These are phyloP conservation scores for Begonia peltatifolia DNA, from an alignment of 306 rosid species.

Conservation along the genomic window DNA sequence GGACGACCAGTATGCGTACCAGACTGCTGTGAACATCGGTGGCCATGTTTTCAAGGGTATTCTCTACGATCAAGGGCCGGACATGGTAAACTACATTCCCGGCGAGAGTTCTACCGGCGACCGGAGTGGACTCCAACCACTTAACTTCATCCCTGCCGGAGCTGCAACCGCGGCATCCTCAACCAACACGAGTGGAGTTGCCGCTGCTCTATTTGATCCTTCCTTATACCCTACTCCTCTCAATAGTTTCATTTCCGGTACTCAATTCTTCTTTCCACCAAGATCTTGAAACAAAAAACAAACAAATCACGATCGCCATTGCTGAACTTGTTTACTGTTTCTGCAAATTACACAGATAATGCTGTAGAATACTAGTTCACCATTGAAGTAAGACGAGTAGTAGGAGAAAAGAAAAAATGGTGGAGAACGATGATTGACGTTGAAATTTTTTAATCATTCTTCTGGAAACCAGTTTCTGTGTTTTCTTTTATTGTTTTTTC, in stretches of 20 bases:
- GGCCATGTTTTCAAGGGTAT: constrained; percentile 84
- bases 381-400: no score
- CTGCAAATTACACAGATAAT: no score
- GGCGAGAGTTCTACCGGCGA: constrained; percentile 51
- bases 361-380: no score
- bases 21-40: constrained; percentile 85
- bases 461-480: no score
- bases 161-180: constrained; percentile 6
- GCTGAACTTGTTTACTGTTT: no score
- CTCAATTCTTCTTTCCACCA: constrained; percentile 98
- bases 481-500: no score
- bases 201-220: constrained; percentile 36
- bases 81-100: constrained; percentile 13
- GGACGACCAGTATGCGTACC: constrained; percentile 78
- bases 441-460: no score
- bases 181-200: constrained; percentile 9
- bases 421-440: no score
- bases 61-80: constrained; percentile 75
- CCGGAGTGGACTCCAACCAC: constrained; percentile 28
- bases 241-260: constrained; percentile 78
- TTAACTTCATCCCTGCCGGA: constrained; percentile 35
- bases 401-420: no score
- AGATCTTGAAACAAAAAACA: constrained; percentile 44
- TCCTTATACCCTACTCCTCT: constrained; percentile 53
- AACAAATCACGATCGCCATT: neutral